Evolutionary conservation across 2,329 filamentous ascomycete species (phyloP).

Genomic region (Penicillium sp.): DNA sequence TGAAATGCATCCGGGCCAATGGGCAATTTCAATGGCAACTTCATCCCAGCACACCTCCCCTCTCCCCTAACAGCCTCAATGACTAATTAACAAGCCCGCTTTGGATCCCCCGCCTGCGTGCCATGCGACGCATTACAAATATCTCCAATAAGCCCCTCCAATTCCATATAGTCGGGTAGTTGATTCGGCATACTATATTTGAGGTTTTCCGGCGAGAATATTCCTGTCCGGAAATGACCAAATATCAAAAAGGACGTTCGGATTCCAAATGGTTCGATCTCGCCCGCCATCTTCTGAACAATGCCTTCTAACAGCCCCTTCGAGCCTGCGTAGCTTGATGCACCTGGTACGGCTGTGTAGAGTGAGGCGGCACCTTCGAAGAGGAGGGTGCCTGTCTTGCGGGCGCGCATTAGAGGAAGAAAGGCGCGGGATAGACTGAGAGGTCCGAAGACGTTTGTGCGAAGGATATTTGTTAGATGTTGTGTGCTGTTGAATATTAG

Average conservation of each 20-base stretch:
- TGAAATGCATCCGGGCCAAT: not conserved
- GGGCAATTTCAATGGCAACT: not conserved
- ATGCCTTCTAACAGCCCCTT: not conserved
- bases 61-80: constrained; percentile 1
- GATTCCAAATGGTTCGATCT: not conserved
- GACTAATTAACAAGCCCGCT: not conserved
- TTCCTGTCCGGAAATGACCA: not conserved
- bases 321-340: not conserved
- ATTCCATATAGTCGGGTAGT: not conserved
- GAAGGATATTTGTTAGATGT: not conserved
- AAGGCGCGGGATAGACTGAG: not conserved
- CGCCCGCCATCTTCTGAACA: not conserved
- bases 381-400: not conserved
- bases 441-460: not conserved
- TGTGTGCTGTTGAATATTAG: not conserved
- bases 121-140: not conserved
- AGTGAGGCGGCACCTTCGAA: not conserved
- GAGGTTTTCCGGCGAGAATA: not conserved
- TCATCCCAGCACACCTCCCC: not conserved
- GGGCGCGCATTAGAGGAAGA: not conserved
- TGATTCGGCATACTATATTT: not conserved
- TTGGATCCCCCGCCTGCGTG: not conserved
- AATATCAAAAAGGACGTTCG: not conserved
- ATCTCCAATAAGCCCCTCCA: not conserved
- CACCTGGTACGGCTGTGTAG: not conserved